Evolutionary conservation across 108 stramenopile species (phyloP).

Genomic region (Pseudonitzschia multistriata): DNA sequence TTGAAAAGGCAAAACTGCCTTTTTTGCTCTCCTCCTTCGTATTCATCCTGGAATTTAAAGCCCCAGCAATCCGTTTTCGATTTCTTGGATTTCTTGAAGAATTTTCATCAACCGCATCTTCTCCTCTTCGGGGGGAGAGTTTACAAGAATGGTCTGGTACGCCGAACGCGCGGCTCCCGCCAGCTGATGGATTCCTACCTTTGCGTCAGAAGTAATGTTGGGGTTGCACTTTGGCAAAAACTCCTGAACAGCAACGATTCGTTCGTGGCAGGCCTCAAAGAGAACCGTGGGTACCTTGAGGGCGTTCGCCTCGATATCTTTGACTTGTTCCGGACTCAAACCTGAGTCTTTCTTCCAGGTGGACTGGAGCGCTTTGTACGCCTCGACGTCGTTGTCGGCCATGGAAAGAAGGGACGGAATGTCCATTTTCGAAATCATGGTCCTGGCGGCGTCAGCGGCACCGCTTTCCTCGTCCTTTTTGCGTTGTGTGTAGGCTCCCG

Average conservation of each 20-base stretch:
- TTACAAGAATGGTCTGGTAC: conserved; percentile 77
- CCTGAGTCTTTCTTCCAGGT: conserved; percentile 68
- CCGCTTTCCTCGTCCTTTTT: conserved; percentile 71
- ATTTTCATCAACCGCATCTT: conserved; percentile 47
- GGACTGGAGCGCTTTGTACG: conserved; percentile 68
- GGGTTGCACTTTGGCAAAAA: conserved; percentile 78
- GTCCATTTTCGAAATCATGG: conserved; percentile 48
- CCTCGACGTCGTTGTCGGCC: conserved; percentile 71
- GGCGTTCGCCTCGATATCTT: conserved; percentile 56
- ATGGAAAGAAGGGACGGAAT: conserved; percentile 36
- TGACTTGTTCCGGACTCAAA: conserved; percentile 53
- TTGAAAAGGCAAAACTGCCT: too few species aligned
- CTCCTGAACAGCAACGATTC: conserved; percentile 50
- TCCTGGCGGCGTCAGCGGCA: conserved; percentile 52
- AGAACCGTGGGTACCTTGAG: conserved; percentile 56
- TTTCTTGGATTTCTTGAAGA: conserved; percentile 52
- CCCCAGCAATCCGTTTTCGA: conserved; percentile 60
- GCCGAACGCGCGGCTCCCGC: conserved; percentile 79
- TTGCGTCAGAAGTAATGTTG: conserved; percentile 77
- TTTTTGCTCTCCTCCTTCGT: not conserved
- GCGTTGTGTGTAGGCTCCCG: conserved; percentile 73
- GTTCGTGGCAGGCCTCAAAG: conserved; percentile 56
- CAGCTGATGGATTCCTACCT: conserved; percentile 77
- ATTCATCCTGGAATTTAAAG: conserved; percentile 8
- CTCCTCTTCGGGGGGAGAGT: conserved; percentile 62